Evolutionary conservation across 225 moss, liverwort and hornwort genomes (phyloP).

Genomic region (Sphagnum contortum): DNA sequence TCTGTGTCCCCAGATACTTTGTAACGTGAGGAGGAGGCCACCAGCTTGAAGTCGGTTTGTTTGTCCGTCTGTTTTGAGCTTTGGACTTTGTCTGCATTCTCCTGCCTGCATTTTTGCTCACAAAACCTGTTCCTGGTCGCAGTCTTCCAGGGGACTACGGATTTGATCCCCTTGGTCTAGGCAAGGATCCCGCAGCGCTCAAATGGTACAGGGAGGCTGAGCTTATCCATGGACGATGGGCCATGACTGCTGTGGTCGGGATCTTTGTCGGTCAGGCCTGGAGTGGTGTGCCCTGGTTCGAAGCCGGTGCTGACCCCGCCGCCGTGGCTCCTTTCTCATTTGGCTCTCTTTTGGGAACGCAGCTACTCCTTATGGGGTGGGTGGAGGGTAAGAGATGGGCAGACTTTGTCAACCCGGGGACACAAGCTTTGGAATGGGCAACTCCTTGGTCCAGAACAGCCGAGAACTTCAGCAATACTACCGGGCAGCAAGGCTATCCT

Average conservation of each 20-base stretch:
- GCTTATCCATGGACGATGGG: conserved; percentile 93
- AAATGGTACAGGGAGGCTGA: conserved; percentile 99
- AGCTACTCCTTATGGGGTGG: conserved; percentile 96
- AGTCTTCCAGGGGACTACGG: conserved; percentile 97
- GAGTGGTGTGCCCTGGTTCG: conserved; percentile 96
- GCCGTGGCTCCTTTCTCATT: conserved; percentile 69
- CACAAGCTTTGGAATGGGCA: conserved; percentile 87
- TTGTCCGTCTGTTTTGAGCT: too few species aligned
- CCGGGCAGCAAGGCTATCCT: conserved; percentile 87
- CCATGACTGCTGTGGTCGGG: conserved; percentile 80
- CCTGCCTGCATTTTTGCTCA: too few species aligned
- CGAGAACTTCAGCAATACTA: conserved; percentile 82
- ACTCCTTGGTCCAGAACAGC: conserved; percentile 95
- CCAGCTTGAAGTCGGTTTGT: too few species aligned
- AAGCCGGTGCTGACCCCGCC: conserved; percentile 71
- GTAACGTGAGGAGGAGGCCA: too few species aligned
- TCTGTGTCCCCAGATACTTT: too few species aligned
- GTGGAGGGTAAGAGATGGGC: conserved; percentile 98
- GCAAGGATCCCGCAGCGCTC: conserved; percentile 74
- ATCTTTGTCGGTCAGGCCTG: conserved; percentile 82
- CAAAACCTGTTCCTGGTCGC: conserved; percentile 1
- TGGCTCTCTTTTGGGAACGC: conserved; percentile 76
- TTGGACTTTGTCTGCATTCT: not conserved
- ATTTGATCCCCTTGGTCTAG: conserved; percentile 86
- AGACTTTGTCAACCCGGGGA: conserved; percentile 75